Base-by-base conservation (phyloP, 2,329 filamentous ascomycete genomes). In the Botryotinia convoluta region DNA sequence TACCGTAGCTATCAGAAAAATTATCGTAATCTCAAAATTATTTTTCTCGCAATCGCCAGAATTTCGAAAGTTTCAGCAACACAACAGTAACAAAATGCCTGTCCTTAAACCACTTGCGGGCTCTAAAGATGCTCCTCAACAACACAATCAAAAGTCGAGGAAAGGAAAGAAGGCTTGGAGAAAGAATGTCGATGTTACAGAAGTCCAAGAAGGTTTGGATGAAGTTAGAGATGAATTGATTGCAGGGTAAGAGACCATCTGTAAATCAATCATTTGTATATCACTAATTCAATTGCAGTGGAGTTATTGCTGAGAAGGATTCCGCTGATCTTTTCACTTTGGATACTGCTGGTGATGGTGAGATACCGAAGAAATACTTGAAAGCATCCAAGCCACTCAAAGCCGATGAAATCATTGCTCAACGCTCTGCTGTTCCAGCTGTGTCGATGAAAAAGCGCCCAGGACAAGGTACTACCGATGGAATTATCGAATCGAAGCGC, bases 131-230 rank as follows among this genome's bases (percentile, higher is more conserved):
- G 92, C 93, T 29, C 95, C 94, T 18, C 90, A 91, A 76, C 93
- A 97, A 77, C 90, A 92, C 84, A 94, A 89, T 76, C 96, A 99
- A 83, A 90, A 94, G 39, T 98, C 95, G 8, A 89, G 96, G 81
- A 99, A 99, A 83, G 96, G 97, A 79, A 98, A 98, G 84, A 98
- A 97, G 85, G 95, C 96, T 45, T 99, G 96, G 96, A 89, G 96
- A 81, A 99, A 98, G 83, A 97, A 99, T 84, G 94, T 99, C 83
- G 94, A 99, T 83, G 89, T 98, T 75, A 92, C 93, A 42, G 91
- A 97, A 75, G 89, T 99, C 39, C 88, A 95, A 79, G 85, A 92
- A 71, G 96, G 96, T 74, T 88, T 99, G 48, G 91, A 94, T 76
- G 88, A 92, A 80, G 85, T 97, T 77, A 94, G 96, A 79, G 92